Evolutionary conservation across 345 rosid genomes (phyloP).

Genomic region (Pugionium dolabratum): DNA sequence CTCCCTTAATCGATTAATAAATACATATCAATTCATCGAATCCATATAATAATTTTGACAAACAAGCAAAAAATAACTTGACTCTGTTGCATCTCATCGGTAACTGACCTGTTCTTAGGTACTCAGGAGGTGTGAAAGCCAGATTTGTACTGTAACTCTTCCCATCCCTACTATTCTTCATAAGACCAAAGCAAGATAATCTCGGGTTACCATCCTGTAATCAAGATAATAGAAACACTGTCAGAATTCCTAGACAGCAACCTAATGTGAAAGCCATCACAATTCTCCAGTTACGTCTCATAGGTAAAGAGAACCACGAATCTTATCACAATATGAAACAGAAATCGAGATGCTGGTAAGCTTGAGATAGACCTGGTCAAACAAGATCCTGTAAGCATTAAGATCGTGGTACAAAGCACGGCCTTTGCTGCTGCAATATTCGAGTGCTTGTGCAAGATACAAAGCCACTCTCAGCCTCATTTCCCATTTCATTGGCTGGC

Average conservation of each 20-base stretch:
- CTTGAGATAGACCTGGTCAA: conserved; percentile 59
- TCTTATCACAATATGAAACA: not conserved
- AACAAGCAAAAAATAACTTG: conserved; percentile 5
- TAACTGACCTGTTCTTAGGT: conserved; percentile 72
- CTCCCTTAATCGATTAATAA: conserved; percentile 54
- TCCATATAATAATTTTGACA: not conserved
- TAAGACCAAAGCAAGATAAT: conserved; percentile 82
- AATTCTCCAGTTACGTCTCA: not conserved
- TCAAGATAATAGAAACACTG: conserved; percentile 20
- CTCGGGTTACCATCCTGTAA: conserved; percentile 78
- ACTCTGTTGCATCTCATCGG: conserved; percentile 14
- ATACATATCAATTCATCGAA: not conserved
- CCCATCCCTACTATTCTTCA: conserved; percentile 93
- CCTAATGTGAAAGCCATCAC: conserved; percentile 1
- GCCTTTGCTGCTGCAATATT: conserved; percentile 75
- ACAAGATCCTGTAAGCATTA: conserved; percentile 78
- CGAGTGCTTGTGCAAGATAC: conserved; percentile 77
- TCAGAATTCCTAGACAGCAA: conserved; percentile 1
- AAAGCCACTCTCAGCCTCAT: conserved; percentile 90
- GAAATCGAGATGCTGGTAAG: conserved; percentile 9
- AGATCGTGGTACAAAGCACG: conserved; percentile 85
- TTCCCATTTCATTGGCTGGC: conserved; percentile 84
- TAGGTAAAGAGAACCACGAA: not conserved
- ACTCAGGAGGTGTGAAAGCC: conserved; percentile 93
- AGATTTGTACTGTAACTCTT: conserved; percentile 89